Percentiles rank a stretch among this genome's conserved stretches.
phyloP scores from a whole-genome alignment of 1,284 basidiomycete species.

The Marasmius fiardii region DNA sequence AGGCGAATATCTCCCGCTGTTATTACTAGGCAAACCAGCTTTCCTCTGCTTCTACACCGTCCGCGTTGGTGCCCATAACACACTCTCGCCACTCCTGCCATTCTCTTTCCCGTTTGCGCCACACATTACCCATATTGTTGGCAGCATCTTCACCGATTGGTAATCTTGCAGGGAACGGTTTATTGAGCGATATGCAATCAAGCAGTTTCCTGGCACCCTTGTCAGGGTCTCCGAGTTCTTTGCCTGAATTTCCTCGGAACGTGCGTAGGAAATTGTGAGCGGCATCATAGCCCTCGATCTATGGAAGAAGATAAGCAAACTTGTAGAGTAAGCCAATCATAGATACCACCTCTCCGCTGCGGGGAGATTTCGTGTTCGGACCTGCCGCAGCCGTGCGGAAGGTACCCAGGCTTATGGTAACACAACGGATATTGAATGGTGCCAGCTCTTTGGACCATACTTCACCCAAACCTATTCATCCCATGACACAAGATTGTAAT shows the following conservation, averaged over 20 bases:
- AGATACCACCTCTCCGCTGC: not conserved
- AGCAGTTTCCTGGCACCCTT: slow-evolving; percentile 2
- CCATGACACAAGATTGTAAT: not conserved
- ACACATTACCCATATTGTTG: not conserved
- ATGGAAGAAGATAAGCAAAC: not conserved
- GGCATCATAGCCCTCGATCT: slow-evolving; percentile 4
- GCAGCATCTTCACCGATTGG: slow-evolving; percentile 1
- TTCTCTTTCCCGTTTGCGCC: not conserved
- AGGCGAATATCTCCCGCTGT: too few species aligned
- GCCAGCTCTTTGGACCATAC: slow-evolving; percentile 8
- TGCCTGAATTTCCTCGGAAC: not conserved
- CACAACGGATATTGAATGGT: slow-evolving; percentile 4
- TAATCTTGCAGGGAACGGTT: not conserved
- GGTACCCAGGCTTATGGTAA: not conserved
- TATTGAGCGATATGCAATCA: not conserved
- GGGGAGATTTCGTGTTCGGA: not conserved
- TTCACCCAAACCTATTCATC: slow-evolving; percentile 2
- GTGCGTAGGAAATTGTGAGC: not conserved
- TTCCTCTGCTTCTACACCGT: not conserved
- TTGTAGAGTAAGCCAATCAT: not conserved
- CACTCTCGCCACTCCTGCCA: not conserved
- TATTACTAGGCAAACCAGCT: not conserved
- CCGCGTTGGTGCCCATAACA: not conserved
- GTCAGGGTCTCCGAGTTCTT: slow-evolving; percentile 1
- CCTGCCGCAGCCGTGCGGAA: slow-evolving; percentile 2